Conservation (phyloP, 352 stramenopile genomes). For the Phytophthora pini region DNA sequence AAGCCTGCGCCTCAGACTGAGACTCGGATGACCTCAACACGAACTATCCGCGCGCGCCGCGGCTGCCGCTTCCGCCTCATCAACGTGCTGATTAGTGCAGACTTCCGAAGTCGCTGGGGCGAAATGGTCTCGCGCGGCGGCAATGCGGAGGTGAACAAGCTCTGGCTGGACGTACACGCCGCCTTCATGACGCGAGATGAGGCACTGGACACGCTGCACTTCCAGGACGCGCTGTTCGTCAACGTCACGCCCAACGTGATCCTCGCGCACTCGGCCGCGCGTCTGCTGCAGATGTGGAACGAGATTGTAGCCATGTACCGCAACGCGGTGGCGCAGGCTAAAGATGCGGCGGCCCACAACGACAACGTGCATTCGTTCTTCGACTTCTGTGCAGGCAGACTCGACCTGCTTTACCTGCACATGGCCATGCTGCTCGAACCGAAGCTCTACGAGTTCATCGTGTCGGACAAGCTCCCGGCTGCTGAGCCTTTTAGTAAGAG, state of each 20-base stretch:
- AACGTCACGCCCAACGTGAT: slow-evolving; percentile 58
- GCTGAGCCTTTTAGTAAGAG: slow-evolving; percentile 20
- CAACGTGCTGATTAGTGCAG: slow-evolving; percentile 67
- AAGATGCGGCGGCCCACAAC: slow-evolving; percentile 30
- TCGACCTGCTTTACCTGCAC: slow-evolving; percentile 75
- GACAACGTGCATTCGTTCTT: slow-evolving; percentile 58
- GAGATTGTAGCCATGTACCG: slow-evolving; percentile 67
- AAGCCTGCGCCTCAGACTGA: neutral
- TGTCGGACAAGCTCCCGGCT: slow-evolving; percentile 37
- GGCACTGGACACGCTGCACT: slow-evolving; percentile 61
- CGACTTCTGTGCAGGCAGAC: slow-evolving; percentile 57
- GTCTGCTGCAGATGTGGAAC: slow-evolving; percentile 69
- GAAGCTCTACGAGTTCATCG: slow-evolving; percentile 54
- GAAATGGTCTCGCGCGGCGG: slow-evolving; percentile 46
- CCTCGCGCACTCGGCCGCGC: slow-evolving; percentile 48
- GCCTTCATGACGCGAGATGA: slow-evolving; percentile 56
- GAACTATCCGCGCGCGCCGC: slow-evolving; percentile 41
- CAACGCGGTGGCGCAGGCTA: slow-evolving; percentile 40
- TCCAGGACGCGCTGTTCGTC: slow-evolving; percentile 68
- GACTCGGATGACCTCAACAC: slow-evolving; percentile 10
- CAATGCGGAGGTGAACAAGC: slow-evolving; percentile 43
- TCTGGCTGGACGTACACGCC: slow-evolving; percentile 71
- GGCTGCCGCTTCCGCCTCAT: slow-evolving; percentile 76
- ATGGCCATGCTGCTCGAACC: slow-evolving; percentile 67
- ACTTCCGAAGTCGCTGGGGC: slow-evolving; percentile 59